phyloP scores from a whole-genome alignment of 768 basidiomycete species.

The Xerocomellus dryophilus region DNA sequence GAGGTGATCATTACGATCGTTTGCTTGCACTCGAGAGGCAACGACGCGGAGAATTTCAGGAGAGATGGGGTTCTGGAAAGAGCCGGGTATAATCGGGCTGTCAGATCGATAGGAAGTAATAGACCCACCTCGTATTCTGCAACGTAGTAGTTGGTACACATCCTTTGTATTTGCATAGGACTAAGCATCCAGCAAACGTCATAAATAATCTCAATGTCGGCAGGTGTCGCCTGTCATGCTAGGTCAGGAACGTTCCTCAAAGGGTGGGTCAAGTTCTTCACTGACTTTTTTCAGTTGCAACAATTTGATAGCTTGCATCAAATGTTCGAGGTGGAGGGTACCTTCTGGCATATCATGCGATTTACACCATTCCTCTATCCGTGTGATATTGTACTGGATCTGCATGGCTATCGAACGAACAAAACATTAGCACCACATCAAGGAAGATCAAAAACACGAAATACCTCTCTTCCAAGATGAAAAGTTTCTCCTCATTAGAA shows the following conservation, averaged over 20 bases:
- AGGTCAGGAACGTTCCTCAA: slow-evolving; percentile 7
- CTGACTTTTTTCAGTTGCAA: slow-evolving; percentile 94
- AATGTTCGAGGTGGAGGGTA: slow-evolving; percentile 92
- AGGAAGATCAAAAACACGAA: slow-evolving; percentile 19
- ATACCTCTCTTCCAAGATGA: slow-evolving; percentile 98
- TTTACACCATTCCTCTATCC: slow-evolving; percentile 99
- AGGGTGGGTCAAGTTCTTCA: background rate
- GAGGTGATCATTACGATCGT: slow-evolving; percentile 95
- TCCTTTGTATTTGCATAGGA: slow-evolving; percentile 98
- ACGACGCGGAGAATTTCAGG: slow-evolving; percentile 97
- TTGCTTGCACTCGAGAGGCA: slow-evolving; percentile 90
- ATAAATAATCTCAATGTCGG: slow-evolving; percentile 98
- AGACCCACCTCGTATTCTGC: slow-evolving; percentile 91
- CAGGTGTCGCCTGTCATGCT: slow-evolving; percentile 69
- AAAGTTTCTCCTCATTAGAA: slow-evolving; percentile 98
- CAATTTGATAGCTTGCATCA: slow-evolving; percentile 99
- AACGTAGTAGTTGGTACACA: slow-evolving; percentile 98
- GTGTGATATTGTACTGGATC: slow-evolving; percentile 99
- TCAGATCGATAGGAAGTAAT: background rate
- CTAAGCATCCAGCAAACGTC: slow-evolving; percentile 99
- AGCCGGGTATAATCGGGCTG: background rate
- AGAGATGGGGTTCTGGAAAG: slow-evolving; percentile 83
- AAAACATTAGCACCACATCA: background rate
- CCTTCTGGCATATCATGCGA: slow-evolving; percentile 99
- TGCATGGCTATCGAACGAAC: slow-evolving; percentile 77